Evolutionary conservation across 768 basidiomycete species (phyloP), one percentile per base, ranked within the genome.

Genomic region (Leucocoprinus birnbaumii): DNA sequence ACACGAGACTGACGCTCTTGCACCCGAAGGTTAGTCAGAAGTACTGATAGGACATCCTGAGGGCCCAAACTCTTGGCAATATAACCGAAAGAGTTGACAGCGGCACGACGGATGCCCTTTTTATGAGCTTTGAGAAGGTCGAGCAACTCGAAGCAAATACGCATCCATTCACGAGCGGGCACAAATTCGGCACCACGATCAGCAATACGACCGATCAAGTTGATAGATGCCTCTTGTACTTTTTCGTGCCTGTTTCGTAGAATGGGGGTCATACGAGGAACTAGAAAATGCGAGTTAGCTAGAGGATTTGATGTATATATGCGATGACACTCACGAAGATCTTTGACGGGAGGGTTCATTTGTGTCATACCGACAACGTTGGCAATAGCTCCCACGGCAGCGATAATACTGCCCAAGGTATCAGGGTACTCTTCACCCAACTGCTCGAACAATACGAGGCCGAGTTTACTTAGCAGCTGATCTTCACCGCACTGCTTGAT

Each of bases 281-380:
- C 94, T 98, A 66, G 9, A 56, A 25, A 38, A 26, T 8, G n/a
- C 55, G 26, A 46, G 13, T 56, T 45, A 58, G 44, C 53, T 60
- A 22, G 25, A 40, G 44, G 21, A 18, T 31, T 40, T 22, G 38
- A 47, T 24, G 56, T 37, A 44, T 22, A 19, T 1, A 19, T 56
- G 31, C 21, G 40, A 18, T 44, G 49, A 56, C 27, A 87, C 95
- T 83, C 71, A 97, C 95, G 68, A 55, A 99, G 85, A 80, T 99
- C 97, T 71, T 99, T 99, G 24, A 99, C 95, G 0, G 97, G 97
- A 13, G 97, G 97, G 68, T 97, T 98, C 97, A 99, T 99, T 70
- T 98, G 94, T 9, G 97, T 97, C 97, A 98, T 99, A 72, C 97
- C 97, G 59, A 99, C 97, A 48, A 98, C 97, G 63, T 98, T 98